Conservation (phyloP, 2,329 filamentous ascomycete species). For the Fusarium verticillioides region DNA sequence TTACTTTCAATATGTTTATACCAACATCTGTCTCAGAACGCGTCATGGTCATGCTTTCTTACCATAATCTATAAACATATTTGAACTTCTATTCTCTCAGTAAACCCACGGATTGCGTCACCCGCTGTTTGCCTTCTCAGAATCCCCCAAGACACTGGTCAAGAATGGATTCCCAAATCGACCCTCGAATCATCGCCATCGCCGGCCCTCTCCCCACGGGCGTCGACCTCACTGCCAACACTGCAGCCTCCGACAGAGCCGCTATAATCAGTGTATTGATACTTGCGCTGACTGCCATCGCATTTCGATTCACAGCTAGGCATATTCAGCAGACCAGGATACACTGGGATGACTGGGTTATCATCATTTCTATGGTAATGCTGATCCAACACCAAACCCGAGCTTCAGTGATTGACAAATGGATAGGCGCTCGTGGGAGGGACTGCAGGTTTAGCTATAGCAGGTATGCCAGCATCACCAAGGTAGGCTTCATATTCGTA, state of each 20-base stretch:
- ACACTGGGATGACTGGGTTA: background rate
- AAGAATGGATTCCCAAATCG: background rate
- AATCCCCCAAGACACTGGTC: rapidly evolving
- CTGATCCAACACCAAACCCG: background rate
- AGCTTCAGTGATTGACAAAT: background rate
- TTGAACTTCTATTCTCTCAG: background rate
- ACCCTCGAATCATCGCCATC: background rate
- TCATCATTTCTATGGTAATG: background rate
- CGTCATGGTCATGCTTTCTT: too few species aligned
- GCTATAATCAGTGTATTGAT: background rate
- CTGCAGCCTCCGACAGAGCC: background rate
- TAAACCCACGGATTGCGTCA: background rate
- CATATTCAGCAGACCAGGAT: background rate
- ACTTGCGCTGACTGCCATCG: background rate
- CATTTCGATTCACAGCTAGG: background rate
- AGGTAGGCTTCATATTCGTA: rapidly evolving
- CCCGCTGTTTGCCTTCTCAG: background rate
- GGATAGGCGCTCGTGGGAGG: background rate
- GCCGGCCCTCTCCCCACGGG: background rate
- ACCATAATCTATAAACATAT: background rate
- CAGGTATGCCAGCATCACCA: background rate
- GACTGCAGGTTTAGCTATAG: background rate
- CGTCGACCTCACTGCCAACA: background rate
- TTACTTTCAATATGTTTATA: background rate
- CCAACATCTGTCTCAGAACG: background rate